Conservation (phyloP, 495 filamentous ascomycete genomes). For the Penicillium riverlandense region DNA sequence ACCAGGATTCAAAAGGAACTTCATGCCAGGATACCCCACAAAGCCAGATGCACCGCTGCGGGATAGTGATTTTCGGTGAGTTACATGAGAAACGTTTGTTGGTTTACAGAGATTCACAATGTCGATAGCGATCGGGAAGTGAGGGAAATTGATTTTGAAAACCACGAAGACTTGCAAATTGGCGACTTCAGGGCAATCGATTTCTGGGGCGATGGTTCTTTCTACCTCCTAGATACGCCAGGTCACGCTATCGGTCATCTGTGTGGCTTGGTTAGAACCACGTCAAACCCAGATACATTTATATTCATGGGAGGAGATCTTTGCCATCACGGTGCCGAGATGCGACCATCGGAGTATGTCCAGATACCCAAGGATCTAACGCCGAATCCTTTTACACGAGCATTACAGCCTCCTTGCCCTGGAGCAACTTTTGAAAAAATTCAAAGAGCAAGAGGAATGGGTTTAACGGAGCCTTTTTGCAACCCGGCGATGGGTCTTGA, state of each 20-base stretch:
- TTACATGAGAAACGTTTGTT: not conserved
- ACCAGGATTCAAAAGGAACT: slow-evolving; percentile 41
- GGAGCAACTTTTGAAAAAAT: not conserved
- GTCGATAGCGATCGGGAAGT: slow-evolving; percentile 19
- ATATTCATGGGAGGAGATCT: slow-evolving; percentile 47
- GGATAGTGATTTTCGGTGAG: slow-evolving; percentile 36
- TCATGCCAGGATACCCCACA: slow-evolving; percentile 45
- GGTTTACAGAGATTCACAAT: slow-evolving; percentile 6
- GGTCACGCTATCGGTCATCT: slow-evolving; percentile 37
- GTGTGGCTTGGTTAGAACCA: slow-evolving; percentile 30
- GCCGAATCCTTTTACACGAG: not conserved
- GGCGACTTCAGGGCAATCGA: slow-evolving; percentile 42
- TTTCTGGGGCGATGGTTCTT: slow-evolving; percentile 39
- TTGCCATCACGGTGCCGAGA: slow-evolving; percentile 45
- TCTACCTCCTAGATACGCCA: slow-evolving; percentile 36
- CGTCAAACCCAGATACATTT: slow-evolving; percentile 15
- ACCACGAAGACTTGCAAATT: slow-evolving; percentile 10
- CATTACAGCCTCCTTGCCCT: not conserved
- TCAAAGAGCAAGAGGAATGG: not conserved
- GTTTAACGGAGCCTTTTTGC: slow-evolving; percentile 2
- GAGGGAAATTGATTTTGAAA: slow-evolving; percentile 43
- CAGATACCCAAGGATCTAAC: not conserved
- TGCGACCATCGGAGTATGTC: slow-evolving; percentile 37
- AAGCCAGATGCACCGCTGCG: slow-evolving; percentile 29
- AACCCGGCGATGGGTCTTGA: slow-evolving; percentile 2